Evolutionary conservation across 2,329 filamentous ascomycete species (phyloP).

Genomic region (Ophiostoma ulmi): DNA sequence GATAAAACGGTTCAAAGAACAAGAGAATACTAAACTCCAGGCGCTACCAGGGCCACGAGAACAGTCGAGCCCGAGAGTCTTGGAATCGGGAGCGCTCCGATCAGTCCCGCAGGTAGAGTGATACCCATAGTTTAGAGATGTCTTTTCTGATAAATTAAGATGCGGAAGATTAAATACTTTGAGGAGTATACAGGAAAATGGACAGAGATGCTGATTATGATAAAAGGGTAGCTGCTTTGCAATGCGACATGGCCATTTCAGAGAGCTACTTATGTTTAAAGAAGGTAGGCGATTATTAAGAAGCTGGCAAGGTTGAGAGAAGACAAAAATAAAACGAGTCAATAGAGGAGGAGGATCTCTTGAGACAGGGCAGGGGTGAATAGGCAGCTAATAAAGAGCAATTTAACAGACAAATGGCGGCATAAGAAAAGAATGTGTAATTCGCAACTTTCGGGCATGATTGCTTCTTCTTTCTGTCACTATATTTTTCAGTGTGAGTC

Average conservation of each 20-base stretch:
- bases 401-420: not conserved
- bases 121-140: not conserved
- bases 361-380: not conserved
- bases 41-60: constrained; percentile 5
- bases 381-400: not conserved
- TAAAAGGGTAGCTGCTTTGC: not conserved
- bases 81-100: constrained; percentile 15
- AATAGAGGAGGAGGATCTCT: not conserved
- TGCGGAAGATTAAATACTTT: not conserved
- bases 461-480: not conserved
- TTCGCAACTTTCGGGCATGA: not conserved
- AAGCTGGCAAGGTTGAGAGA: not conserved
- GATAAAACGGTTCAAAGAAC: not conserved
- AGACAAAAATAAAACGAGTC: not conserved
- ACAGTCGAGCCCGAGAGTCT: constrained; percentile 8
- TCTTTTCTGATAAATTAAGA: too few relatives aligned
- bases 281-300: not conserved
- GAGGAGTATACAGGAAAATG: not conserved
- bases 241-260: not conserved
- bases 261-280: not conserved
- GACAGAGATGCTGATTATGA: too few relatives aligned
- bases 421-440: not conserved
- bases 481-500: not conserved
- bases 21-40: not conserved
- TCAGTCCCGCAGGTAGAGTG: constrained; percentile 8